These are phyloP conservation scores for Funneliformis caledonium DNA, from an alignment of 371 early-diverging fungal genomes.

Conservation along the genomic window DNA sequence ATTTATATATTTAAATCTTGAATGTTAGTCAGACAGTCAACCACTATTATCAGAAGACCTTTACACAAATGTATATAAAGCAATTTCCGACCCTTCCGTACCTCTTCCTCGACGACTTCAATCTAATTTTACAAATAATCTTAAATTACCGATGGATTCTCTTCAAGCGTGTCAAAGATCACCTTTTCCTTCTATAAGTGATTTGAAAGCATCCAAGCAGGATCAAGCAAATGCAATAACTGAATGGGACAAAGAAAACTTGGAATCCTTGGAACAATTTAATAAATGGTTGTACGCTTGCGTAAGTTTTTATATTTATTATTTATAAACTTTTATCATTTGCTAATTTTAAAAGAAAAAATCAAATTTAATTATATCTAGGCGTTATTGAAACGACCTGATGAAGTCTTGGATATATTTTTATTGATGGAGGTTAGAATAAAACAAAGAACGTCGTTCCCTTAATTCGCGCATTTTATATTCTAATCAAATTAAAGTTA, in stretches of 20 bases:
- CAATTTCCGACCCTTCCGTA: neutral
- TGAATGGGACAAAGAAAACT: neutral
- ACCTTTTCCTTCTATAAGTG: neutral
- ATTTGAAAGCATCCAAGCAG: neutral
- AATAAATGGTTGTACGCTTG: constrained; percentile 29
- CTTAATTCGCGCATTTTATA: neutral
- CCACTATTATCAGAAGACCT: neutral
- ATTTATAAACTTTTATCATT: no score
- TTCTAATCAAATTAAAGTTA: neutral
- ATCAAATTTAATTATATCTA: neutral
- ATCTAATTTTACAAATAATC: no score
- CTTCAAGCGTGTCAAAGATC: neutral
- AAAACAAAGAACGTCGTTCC: neutral
- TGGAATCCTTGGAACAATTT: neutral
- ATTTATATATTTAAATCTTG: neutral
- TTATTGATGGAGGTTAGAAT: constrained; percentile 9
- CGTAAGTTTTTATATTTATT: neutral
- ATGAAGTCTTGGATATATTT: neutral
- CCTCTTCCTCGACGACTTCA: neutral
- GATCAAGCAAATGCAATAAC: neutral
- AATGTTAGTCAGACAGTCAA: neutral
- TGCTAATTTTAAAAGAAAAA: neutral
- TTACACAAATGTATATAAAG: constrained; percentile 9
- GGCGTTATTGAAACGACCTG: neutral
- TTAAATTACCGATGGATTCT: no score